These are phyloP conservation scores for Cytospora chrysosperma DNA, from an alignment of 2,329 filamentous ascomycete species.

Conservation along the genomic window DNA sequence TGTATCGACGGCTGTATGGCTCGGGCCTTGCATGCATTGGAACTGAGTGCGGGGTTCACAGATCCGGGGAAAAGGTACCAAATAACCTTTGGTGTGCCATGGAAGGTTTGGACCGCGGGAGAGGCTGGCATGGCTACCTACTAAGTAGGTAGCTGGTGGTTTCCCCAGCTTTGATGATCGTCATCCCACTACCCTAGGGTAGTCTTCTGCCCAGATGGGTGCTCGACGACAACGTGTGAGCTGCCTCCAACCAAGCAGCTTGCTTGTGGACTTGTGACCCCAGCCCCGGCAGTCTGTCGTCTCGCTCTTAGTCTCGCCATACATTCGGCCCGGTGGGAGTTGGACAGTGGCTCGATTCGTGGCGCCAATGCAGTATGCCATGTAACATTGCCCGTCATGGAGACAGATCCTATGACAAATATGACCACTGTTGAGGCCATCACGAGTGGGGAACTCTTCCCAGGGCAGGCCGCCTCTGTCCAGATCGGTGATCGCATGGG, in stretches of 20 bases:
- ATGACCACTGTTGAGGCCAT: background rate
- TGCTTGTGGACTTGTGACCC: background rate
- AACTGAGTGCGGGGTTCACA: background rate
- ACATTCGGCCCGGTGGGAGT: background rate
- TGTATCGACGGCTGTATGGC: background rate
- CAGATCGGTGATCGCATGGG: constrained; percentile 5
- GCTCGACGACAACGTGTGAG: background rate
- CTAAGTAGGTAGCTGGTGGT: too few species aligned
- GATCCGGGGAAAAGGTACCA: background rate
- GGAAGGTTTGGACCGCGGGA: too few species aligned
- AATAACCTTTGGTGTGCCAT: too few species aligned
- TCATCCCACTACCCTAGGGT: background rate
- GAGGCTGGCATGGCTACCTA: too few species aligned
- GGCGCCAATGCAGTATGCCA: background rate
- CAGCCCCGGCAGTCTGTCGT: background rate
- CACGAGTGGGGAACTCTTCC: background rate
- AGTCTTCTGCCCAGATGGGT: background rate
- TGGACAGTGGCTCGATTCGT: background rate
- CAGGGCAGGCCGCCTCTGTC: background rate
- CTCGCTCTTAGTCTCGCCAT: background rate
- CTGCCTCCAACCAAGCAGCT: background rate
- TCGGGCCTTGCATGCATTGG: background rate
- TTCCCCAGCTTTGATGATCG: background rate
- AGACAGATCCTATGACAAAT: background rate
- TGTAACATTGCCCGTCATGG: background rate